Percentiles rank a stretch among this genome's conserved stretches.
Conservation (phyloP, 208 protist species). For the Crithidia expoeki region DNA sequence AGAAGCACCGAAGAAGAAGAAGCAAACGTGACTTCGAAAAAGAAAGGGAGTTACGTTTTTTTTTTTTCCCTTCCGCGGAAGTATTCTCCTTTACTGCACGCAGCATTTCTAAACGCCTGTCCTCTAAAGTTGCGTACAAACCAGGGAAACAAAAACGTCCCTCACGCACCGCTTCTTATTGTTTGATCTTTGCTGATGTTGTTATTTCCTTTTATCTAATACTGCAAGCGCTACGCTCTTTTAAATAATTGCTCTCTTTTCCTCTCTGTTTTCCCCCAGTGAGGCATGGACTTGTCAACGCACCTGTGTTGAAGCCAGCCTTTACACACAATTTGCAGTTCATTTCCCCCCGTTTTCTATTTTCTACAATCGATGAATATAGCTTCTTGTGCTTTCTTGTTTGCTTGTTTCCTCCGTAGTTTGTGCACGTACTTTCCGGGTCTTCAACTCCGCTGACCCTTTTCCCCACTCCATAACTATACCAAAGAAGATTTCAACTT, state of each 20-base stretch:
- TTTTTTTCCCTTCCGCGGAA: too few species aligned
- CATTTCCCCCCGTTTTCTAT: background rate
- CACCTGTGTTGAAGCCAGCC: background rate
- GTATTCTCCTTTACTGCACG: too few species aligned
- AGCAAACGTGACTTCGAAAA: too few species aligned
- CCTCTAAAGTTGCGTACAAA: too few species aligned
- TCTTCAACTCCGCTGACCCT: too few species aligned
- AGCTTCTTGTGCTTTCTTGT: slow-evolving; percentile 3
- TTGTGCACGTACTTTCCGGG: background rate
- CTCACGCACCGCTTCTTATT: background rate
- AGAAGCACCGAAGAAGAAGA: too few species aligned
- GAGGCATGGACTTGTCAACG: background rate
- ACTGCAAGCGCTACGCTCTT: background rate
- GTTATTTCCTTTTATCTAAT: slow-evolving; percentile 3
- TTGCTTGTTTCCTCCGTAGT: slow-evolving; percentile 28
- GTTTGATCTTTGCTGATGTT: background rate
- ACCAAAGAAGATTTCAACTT: too few species aligned
- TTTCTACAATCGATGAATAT: background rate
- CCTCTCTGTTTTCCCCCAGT: slow-evolving; percentile 2
- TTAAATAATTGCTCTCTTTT: background rate
- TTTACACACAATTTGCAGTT: background rate
- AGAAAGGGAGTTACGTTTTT: too few species aligned
- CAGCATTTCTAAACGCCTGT: too few species aligned
- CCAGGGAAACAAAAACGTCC: too few species aligned
- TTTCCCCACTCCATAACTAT: too few species aligned